Evolutionary conservation across 73 alveolate genomes (phyloP).

Genomic region (Vitrella brassicaformis): DNA sequence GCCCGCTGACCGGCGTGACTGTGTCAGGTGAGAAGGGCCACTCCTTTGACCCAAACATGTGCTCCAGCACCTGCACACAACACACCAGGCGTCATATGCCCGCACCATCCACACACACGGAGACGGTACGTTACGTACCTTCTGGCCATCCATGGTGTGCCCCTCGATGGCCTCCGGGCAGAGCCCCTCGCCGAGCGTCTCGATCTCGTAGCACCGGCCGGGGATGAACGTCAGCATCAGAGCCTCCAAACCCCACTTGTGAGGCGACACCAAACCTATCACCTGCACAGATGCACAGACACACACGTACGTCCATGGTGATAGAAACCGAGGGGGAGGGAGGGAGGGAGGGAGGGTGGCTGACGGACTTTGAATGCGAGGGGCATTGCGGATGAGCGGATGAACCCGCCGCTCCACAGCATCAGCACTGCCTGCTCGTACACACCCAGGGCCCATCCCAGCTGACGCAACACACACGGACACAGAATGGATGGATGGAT

Average conservation of each 20-base stretch:
- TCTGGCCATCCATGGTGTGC: background rate
- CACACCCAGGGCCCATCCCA: background rate
- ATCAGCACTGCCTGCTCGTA: background rate
- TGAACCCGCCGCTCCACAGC: background rate
- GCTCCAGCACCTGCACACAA: no score
- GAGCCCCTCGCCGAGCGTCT: background rate
- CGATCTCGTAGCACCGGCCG: background rate
- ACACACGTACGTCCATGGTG: no score
- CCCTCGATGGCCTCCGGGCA: background rate
- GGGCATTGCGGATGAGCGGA: background rate
- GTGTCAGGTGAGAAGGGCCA: no score
- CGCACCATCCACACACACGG: no score
- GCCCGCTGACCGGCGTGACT: no score
- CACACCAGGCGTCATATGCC: no score
- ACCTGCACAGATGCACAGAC: background rate
- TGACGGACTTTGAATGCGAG: background rate
- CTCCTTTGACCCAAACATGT: no score
- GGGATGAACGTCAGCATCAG: background rate
- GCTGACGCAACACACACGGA: background rate
- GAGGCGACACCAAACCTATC: background rate
- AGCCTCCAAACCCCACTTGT: background rate
- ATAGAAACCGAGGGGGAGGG: no score
- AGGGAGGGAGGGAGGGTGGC: background rate
- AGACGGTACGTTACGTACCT: no score
- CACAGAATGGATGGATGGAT: no score